Evolutionary conservation across 2,329 filamentous ascomycete genomes (phyloP), one percentile per base, ranked within the genome.

Genomic region (Penicillium sp.): DNA sequence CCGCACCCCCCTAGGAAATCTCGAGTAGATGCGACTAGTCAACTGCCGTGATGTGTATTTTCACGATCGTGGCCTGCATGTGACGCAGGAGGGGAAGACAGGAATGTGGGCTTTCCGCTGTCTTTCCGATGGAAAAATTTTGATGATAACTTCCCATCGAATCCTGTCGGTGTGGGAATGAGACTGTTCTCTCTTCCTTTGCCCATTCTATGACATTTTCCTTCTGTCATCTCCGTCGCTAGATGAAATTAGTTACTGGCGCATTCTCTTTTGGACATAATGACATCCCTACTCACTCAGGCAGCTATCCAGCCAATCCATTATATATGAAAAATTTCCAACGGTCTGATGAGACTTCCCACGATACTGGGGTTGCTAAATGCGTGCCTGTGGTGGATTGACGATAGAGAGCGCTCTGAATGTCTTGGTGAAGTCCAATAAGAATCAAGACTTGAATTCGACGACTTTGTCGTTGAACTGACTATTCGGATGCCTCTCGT

Each of bases 301-400:
- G n/a, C 36, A 40, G 13, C 36, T 40, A 24, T 40, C 36, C 12
- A 40, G 21, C 36, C 36, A 40, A 15, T 40, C 36, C 36, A 40
- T 40, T 21, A 9, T 26, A n/a, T 32, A 32, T n/a, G 29, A n/a
- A 9, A 12, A 7, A 17, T 18, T 34, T 34, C n/a, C 9, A 20
- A 34, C 20, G n/a, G 12, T 17, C 13, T 9, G 20, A 18, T 9
- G 32, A 10, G 7, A 33, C 15, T 20, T 20, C 17, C 32, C 7
- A 18, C 32, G 32, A 34, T 8, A 18, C 32, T 34, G 17, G 32
- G 12, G 32, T 34, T 15, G 32, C 32, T 34, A 18, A 20, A n/a
- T 10, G 15, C 20, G 7, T 10, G 17, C 8, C 5, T 34, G 32
- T 34, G 20, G 32, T 4, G 9, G 17, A 20, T 18, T 34, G 32